Evolutionary conservation across 2,329 filamentous ascomycete species (phyloP).

Genomic region (Nemania diffusa): DNA sequence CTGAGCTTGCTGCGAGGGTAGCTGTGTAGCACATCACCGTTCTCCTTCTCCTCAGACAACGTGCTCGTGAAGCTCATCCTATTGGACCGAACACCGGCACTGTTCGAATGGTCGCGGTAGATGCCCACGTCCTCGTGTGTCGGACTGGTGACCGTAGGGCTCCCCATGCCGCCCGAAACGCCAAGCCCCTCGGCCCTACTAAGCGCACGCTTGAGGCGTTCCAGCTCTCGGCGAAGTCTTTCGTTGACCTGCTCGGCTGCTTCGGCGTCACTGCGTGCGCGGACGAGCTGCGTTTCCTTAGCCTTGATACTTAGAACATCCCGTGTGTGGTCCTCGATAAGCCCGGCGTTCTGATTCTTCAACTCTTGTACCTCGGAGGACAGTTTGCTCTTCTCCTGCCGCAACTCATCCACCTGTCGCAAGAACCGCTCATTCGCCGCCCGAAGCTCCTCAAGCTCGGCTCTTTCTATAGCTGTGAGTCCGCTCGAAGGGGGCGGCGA

Average conservation of each 20-base stretch:
- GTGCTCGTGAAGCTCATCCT: slow-evolving; percentile 72
- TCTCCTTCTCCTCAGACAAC: slow-evolving; percentile 82
- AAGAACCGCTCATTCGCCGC: slow-evolving; percentile 82
- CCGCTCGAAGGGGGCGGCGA: slow-evolving; percentile 72
- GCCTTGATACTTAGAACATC: slow-evolving; percentile 97
- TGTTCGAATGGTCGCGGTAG: slow-evolving; percentile 63
- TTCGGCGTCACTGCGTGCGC: slow-evolving; percentile 89
- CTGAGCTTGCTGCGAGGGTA: slow-evolving; percentile 63
- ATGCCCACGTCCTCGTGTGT: slow-evolving; percentile 69
- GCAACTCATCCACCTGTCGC: slow-evolving; percentile 80
- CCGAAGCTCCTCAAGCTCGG: slow-evolving; percentile 91
- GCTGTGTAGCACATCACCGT: slow-evolving; percentile 60
- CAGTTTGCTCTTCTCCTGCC: slow-evolving; percentile 82
- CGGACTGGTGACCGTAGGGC: slow-evolving; percentile 61
- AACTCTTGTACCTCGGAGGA: slow-evolving; percentile 91
- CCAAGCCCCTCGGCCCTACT: slow-evolving; percentile 67
- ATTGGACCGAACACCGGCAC: slow-evolving; percentile 55
- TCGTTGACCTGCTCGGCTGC: slow-evolving; percentile 87
- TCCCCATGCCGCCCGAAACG: slow-evolving; percentile 52
- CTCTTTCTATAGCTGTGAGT: slow-evolving; percentile 81
- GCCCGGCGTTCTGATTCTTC: slow-evolving; percentile 94
- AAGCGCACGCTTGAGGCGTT: slow-evolving; percentile 90
- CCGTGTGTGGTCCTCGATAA: slow-evolving; percentile 96
- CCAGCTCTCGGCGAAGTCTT: slow-evolving; percentile 85
- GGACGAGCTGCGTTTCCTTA: slow-evolving; percentile 96